Base-by-base conservation (phyloP, 2,329 filamentous ascomycete species). In the Phialophora expanda region DNA sequence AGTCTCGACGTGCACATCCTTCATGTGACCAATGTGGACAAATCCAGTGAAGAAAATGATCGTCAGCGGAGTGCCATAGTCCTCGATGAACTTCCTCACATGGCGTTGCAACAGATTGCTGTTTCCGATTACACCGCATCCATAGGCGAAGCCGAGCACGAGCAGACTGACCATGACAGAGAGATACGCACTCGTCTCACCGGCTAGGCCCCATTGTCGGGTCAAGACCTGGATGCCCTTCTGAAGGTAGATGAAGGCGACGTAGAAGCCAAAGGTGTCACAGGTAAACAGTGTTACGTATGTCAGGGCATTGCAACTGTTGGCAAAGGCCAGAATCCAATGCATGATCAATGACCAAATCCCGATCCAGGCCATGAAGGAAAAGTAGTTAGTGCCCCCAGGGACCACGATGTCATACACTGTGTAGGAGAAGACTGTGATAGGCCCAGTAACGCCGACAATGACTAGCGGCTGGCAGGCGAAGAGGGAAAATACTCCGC, bases 251-350 rank as follows among this genome's bases (percentile, higher is more conserved):
- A 96, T 94, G 75, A 91, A 93, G 64, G 92, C 92, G 56, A 96
- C 92, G 75, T 96, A 96, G 80, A 96, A 96, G 58, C 92, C 93
- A 71, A 97, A 96, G 73, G 94, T 95, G 77, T 97, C 93, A 79
- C 93, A 96, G 26, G 92, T 92, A 76, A 97, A 97, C 14, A 92
- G 86, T 0, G 93, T 97, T 24, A 97, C 92, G 77, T 93, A 96
- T 74, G 88, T 89, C n/a, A 97, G 83, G 73, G 85, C 90, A 78
- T 96, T 95, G 81, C 93, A 96, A 1, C 91, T 88, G 76, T 97
- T 97, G 11, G 90, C 91, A 63, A 92, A 82, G 56, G 92, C 92
- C 22, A 96, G 85, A 50, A 92, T 81, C 90, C 90, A 93, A 78
- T 96, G 92, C 79, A 96, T 89, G 26, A 93, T 82, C 22, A 96